A percentile compares a stretch with the other conserved stretches of the same genome.
phyloP scores from a whole-genome alignment of 1,284 basidiomycete species.

The Cryptococcus wingfieldii region DNA sequence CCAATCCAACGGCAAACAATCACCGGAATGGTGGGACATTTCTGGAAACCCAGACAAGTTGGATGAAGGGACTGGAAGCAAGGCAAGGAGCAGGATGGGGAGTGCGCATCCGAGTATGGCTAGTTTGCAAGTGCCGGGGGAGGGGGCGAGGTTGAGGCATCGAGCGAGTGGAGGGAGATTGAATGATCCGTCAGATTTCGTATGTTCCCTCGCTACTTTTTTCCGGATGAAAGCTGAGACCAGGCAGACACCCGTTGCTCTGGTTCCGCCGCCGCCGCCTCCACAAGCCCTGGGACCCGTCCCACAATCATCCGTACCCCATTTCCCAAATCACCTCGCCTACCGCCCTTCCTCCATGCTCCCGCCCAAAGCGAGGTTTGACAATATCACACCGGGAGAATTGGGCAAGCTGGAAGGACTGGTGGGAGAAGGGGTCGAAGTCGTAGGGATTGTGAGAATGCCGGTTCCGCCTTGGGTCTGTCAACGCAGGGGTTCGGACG shows the following conservation, averaged over 20 bases:
- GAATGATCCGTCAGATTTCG: constrained; percentile 2
- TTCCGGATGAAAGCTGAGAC: background rate
- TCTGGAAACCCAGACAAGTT: background rate
- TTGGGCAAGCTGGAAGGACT: constrained; percentile 20
- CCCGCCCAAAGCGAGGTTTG: constrained; percentile 26
- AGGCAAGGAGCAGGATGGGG: background rate
- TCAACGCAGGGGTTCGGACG: background rate
- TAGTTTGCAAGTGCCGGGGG: background rate
- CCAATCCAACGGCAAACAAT: constrained; percentile 26
- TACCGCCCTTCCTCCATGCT: constrained; percentile 33
- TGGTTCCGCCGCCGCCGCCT: constrained; percentile 21
- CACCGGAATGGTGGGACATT: constrained; percentile 45
- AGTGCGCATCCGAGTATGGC: background rate
- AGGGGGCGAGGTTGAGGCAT: background rate
- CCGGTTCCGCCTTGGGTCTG: constrained; percentile 18
- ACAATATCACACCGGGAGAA: constrained; percentile 5
- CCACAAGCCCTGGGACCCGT: background rate
- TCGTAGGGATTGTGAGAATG: constrained; percentile 40
- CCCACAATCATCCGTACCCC: constrained; percentile 27
- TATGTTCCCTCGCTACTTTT: constrained; percentile 1
- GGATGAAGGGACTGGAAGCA: background rate
- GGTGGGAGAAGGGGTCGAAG: constrained; percentile 29
- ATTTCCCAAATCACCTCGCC: constrained; percentile 43
- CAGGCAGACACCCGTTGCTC: constrained; percentile 25
- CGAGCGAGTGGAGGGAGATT: background rate